Conservation (phyloP, 805 yeast genomes). For the Kuraishia cidri region DNA sequence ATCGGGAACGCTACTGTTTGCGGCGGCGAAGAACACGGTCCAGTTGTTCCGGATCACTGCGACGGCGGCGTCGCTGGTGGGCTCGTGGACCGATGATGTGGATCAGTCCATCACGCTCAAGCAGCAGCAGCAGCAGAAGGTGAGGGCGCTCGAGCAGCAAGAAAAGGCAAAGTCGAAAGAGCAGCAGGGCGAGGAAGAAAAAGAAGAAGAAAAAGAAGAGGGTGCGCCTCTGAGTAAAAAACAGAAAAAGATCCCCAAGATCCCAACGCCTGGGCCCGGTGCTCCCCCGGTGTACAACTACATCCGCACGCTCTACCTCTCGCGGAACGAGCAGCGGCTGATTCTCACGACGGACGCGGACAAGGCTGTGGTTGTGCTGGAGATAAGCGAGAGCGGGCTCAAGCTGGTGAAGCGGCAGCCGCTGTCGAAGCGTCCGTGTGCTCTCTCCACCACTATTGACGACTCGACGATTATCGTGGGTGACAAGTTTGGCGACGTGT, state of each 20-base stretch:
- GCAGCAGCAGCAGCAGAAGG: slow-evolving; percentile 35
- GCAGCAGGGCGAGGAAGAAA: slow-evolving; percentile 9
- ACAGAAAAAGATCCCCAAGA: slow-evolving; percentile 31
- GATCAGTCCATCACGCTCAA: slow-evolving; percentile 36
- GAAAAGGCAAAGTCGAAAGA: slow-evolving; percentile 11
- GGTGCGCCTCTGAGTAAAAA: slow-evolving; percentile 11
- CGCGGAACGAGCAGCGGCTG: slow-evolving; percentile 43
- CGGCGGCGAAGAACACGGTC: slow-evolving; percentile 50
- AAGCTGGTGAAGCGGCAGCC: slow-evolving; percentile 56
- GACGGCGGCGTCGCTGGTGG: slow-evolving; percentile 25
- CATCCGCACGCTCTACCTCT: slow-evolving; percentile 52
- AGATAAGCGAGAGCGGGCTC: slow-evolving; percentile 23
- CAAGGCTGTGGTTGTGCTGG: slow-evolving; percentile 66
- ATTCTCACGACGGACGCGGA: slow-evolving; percentile 75
- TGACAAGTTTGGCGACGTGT: slow-evolving; percentile 96
- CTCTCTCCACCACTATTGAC: slow-evolving; percentile 51
- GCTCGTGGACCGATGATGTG: slow-evolving; percentile 55
- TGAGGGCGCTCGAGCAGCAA: slow-evolving; percentile 21
- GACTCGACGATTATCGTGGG: slow-evolving; percentile 56
- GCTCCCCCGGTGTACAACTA: slow-evolving; percentile 62
- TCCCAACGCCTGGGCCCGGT: slow-evolving; percentile 59
- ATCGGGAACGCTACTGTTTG: slow-evolving; percentile 39
- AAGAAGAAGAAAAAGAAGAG: slow-evolving; percentile 16
- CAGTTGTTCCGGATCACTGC: slow-evolving; percentile 32
- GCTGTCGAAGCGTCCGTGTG: slow-evolving; percentile 90